Conservation (phyloP, 2,329 filamentous ascomycete species). For the Hymenoscyphus salicellus region DNA sequence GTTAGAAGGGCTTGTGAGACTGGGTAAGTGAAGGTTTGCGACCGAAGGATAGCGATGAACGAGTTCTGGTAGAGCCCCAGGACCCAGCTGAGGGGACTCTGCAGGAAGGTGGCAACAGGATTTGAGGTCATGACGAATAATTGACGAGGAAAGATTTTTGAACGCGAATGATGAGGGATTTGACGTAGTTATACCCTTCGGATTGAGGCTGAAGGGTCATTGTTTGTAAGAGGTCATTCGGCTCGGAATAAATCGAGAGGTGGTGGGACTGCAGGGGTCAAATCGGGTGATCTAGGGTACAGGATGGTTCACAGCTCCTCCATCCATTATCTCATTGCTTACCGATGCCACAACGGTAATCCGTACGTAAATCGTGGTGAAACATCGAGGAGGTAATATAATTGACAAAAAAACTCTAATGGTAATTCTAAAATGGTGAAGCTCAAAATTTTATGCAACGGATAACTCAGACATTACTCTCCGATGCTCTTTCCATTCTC, state of each 20-base stretch:
- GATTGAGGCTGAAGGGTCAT: background rate
- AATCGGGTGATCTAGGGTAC: too few species aligned
- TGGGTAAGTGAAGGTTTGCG: slow-evolving; percentile 1
- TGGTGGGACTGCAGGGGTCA: too few species aligned
- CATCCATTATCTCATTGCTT: too few species aligned
- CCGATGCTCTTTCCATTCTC: background rate
- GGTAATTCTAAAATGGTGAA: too few species aligned
- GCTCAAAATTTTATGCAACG: too few species aligned
- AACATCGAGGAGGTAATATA: too few species aligned
- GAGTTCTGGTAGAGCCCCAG: background rate
- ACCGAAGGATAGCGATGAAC: slow-evolving; percentile 2
- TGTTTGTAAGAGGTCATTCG: background rate
- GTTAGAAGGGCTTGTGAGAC: background rate
- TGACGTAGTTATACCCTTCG: background rate
- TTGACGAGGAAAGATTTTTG: background rate
- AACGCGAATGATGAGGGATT: background rate
- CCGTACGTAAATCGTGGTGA: too few species aligned
- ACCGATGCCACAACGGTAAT: too few species aligned
- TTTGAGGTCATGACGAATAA: background rate
- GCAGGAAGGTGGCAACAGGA: background rate
- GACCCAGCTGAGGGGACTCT: background rate
- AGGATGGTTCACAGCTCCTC: too few species aligned
- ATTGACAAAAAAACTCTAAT: too few species aligned
- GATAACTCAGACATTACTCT: too few species aligned
- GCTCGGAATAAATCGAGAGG: too few species aligned